phyloP scores from a whole-genome alignment of 2,329 filamentous ascomycete species.

The Cytospora piceae region DNA sequence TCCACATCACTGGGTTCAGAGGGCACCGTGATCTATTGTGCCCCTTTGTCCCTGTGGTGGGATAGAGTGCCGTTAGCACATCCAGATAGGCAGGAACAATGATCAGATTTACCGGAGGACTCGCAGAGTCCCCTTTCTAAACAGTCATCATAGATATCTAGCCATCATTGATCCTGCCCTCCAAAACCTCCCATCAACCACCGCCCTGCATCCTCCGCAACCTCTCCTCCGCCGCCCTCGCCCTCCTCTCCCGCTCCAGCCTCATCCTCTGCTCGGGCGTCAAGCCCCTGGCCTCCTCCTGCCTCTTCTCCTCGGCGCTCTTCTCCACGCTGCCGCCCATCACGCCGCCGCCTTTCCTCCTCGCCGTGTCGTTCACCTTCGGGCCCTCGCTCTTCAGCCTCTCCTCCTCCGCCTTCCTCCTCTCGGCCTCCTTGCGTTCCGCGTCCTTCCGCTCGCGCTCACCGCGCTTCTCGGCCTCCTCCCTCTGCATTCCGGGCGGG shows the following conservation, averaged over 20 bases:
- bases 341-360: constrained; percentile 53
- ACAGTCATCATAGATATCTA: too few species aligned
- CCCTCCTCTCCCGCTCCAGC: constrained; percentile 85
- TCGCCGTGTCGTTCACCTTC: constrained; percentile 49
- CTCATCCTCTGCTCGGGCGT: constrained; percentile 84
- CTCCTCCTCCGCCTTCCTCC: constrained; percentile 75
- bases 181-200: constrained; percentile 30
- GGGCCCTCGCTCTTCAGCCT: constrained; percentile 69
- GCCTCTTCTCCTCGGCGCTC: constrained; percentile 77
- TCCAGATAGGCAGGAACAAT: too few species aligned
- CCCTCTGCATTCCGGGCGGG: constrained; percentile 69
- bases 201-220: constrained; percentile 67
- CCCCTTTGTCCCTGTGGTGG: too few species aligned
- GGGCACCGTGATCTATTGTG: too few species aligned
- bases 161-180: neutral
- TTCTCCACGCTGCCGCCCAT: constrained; percentile 66
- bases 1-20: too few species aligned
- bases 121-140: too few species aligned
- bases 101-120: too few species aligned
- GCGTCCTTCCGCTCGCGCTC: constrained; percentile 72
- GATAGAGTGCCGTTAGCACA: too few species aligned
- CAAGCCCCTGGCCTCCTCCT: constrained; percentile 82
- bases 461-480: constrained; percentile 71
- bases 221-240: constrained; percentile 88
- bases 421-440: constrained; percentile 68